A percentile compares a stretch with the other conserved stretches of the same genome.
These are phyloP conservation scores for Ascochyta koolunga DNA, from an alignment of 2,329 filamentous ascomycete genomes.

Conservation along the genomic window DNA sequence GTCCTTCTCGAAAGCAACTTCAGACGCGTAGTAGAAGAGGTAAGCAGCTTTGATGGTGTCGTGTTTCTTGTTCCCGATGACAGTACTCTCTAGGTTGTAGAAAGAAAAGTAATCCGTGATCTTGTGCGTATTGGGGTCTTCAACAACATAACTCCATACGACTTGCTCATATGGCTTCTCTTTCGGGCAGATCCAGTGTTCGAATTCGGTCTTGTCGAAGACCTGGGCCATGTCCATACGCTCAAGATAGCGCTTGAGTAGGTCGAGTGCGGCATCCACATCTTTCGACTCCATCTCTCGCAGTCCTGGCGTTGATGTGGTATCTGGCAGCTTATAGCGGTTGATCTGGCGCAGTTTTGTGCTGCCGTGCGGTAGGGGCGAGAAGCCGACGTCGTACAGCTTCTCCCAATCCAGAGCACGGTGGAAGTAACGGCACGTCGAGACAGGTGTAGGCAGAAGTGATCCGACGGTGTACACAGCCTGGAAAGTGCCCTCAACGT, in stretches of 20 bases:
- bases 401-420: slow-evolving; percentile 95
- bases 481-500: slow-evolving; percentile 85
- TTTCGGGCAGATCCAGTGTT: slow-evolving; percentile 83
- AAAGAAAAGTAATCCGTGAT: slow-evolving; percentile 98
- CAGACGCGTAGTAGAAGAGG: slow-evolving; percentile 94
- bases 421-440: slow-evolving; percentile 94
- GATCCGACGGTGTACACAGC: slow-evolving; percentile 95
- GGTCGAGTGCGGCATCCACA: slow-evolving; percentile 72
- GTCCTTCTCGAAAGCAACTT: slow-evolving; percentile 69
- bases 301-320: slow-evolving; percentile 74
- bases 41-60: slow-evolving; percentile 86
- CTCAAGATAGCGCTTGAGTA: slow-evolving; percentile 77
- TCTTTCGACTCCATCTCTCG: slow-evolving; percentile 82
- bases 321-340: slow-evolving; percentile 81
- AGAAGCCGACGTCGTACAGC: slow-evolving; percentile 93
- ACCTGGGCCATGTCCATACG: slow-evolving; percentile 85
- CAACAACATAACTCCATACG: slow-evolving; percentile 92
- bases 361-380: slow-evolving; percentile 80
- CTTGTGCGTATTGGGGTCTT: slow-evolving; percentile 70
- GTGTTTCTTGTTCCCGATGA: slow-evolving; percentile 82
- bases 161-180: slow-evolving; percentile 69
- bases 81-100: slow-evolving; percentile 90
- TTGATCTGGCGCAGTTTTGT: slow-evolving; percentile 85
- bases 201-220: slow-evolving; percentile 79
- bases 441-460: slow-evolving; percentile 87